Conservation (phyloP, 805 yeast genomes). For the Allodekkera sacchari region DNA sequence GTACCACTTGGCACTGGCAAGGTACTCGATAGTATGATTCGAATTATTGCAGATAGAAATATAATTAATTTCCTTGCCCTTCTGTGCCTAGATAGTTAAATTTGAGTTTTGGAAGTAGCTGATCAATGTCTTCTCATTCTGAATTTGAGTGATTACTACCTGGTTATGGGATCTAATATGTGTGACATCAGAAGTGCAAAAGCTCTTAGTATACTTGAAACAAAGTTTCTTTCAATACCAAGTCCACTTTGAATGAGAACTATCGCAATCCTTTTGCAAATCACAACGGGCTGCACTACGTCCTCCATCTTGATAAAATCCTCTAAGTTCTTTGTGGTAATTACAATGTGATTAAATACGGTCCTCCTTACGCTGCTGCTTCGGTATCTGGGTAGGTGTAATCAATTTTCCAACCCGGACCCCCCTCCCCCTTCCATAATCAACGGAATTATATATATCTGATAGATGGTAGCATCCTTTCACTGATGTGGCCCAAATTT, state of each 20-base stretch:
- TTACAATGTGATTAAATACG: constrained; percentile 26
- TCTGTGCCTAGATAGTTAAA: constrained; percentile 23
- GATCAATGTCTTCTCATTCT: constrained; percentile 38
- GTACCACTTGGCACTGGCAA: constrained; percentile 37
- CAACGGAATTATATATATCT: constrained; percentile 48
- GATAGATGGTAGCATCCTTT: no score
- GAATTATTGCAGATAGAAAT: constrained; percentile 37
- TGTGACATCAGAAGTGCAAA: constrained; percentile 30
- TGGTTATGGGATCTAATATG: constrained; percentile 29
- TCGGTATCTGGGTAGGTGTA: constrained; percentile 26
- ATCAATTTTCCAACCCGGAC: constrained; percentile 48
- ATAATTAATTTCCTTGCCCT: constrained; percentile 33
- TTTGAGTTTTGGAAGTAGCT: constrained; percentile 42
- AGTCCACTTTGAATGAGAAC: constrained; percentile 33
- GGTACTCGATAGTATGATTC: constrained; percentile 31
- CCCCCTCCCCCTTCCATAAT: constrained; percentile 45
- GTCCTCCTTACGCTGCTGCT: constrained; percentile 32
- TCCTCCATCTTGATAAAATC: constrained; percentile 45
- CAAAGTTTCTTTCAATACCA: constrained; percentile 27
- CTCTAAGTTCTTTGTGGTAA: constrained; percentile 54
- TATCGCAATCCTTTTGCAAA: constrained; percentile 27
- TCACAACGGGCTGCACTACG: constrained; percentile 16
- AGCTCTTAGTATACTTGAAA: constrained; percentile 20
- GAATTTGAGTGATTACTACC: constrained; percentile 41
- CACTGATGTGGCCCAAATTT: no score